These are phyloP conservation scores for Phytopythium helicoides DNA, from an alignment of 352 stramenopile genomes.

Conservation along the genomic window DNA sequence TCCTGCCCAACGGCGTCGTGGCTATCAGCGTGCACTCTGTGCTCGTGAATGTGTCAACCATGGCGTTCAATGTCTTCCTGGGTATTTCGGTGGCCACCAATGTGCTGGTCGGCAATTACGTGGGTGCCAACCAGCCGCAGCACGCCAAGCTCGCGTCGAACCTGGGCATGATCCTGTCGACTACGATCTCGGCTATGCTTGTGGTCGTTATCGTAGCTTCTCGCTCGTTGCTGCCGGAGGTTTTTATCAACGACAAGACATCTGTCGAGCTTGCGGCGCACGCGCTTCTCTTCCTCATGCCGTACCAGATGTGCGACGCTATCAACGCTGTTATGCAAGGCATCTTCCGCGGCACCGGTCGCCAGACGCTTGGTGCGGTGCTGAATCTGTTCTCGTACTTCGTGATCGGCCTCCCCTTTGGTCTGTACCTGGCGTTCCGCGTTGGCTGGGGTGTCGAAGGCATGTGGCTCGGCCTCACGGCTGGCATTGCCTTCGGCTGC, in stretches of 20 bases:
- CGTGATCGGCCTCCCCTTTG: slow-evolving; percentile 62
- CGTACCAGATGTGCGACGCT: slow-evolving; percentile 66
- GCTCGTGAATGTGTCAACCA: slow-evolving; percentile 53
- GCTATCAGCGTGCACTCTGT: slow-evolving; percentile 77
- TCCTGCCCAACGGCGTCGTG: slow-evolving; percentile 58
- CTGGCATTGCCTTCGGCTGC: slow-evolving; percentile 53
- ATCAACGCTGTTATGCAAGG: slow-evolving; percentile 78
- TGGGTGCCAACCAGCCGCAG: slow-evolving; percentile 74
- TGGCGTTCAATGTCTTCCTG: slow-evolving; percentile 80
- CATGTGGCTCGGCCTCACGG: slow-evolving; percentile 66
- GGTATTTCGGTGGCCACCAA: slow-evolving; percentile 78
- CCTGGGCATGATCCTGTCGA: slow-evolving; percentile 60
- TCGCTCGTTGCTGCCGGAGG: slow-evolving; percentile 41
- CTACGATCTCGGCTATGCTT: slow-evolving; percentile 39
- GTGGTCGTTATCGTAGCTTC: slow-evolving; percentile 40
- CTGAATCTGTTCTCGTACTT: slow-evolving; percentile 77
- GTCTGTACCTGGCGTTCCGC: slow-evolving; percentile 57
- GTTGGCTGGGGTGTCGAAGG: slow-evolving; percentile 62
- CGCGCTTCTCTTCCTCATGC: slow-evolving; percentile 60
- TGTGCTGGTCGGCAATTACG: slow-evolving; percentile 78
- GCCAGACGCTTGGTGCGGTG: slow-evolving; percentile 45
- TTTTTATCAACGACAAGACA: slow-evolving; percentile 76
- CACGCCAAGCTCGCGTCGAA: slow-evolving; percentile 80
- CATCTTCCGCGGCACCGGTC: slow-evolving; percentile 63
- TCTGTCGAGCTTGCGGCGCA: slow-evolving; percentile 38